Evolutionary conservation across 306 rosid genomes (phyloP), one percentile per base, ranked within the genome.

Genomic region (Acacia melanoxylon): DNA sequence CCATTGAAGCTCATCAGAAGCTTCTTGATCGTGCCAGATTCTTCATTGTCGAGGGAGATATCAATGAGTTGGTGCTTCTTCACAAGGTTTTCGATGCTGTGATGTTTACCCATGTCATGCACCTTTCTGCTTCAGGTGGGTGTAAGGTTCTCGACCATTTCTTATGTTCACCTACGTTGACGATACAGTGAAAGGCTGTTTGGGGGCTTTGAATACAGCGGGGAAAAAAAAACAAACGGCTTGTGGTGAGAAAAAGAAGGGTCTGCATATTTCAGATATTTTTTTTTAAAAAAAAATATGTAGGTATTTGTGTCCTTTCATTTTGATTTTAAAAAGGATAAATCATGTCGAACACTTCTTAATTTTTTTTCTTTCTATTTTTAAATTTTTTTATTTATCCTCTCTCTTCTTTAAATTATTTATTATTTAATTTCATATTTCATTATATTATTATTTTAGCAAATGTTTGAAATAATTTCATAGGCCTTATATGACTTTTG

Each of bases 101-200:
- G 16, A 78, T 94, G 13, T 94, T 94, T 72, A 89, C 91, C 0
- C 96, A 94, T 84, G 97, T 94, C 25, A 91, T 92, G 92, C 97
- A 94, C 70, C 89, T 94, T 1, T 97, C 95, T 3, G 95, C 98
- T 0, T 0, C 97, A 94, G 80, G 98, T 95, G 0, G 97, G 98
- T 1, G 98, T 94, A 1, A 87, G 98, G 10, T 94, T 91, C 83
- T 96, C 97, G 8, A 92, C 98, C 0, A 73, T 75, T 3, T 87
- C 93, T 1, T 94, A 92, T 72, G 91, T 94, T 4, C 95, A 91
- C 49, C 2, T 92, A 89, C 90, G 88, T 94, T 76, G 95, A 94
- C 56, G 98, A 92, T 29, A 72, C 89, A 68, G 97, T 91, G 52
- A 88, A 89, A 84, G 95, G 97, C 10, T 92, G 94, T 72, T 82